These are phyloP conservation scores for Myxozyma vanderwaltii DNA, from an alignment of 805 yeast genomes.

Conservation along the genomic window DNA sequence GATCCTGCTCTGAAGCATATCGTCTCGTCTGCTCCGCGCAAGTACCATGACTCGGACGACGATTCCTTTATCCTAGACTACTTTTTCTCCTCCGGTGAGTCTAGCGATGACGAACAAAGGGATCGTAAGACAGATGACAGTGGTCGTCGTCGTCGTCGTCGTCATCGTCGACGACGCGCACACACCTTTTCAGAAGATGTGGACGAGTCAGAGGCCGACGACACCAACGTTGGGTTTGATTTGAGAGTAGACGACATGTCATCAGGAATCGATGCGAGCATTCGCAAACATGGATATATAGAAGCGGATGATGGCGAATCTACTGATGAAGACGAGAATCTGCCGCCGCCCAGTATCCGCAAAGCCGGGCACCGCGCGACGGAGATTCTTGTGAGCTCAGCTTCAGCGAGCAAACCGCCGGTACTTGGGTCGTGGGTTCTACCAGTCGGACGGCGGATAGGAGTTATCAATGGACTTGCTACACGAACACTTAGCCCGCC, in stretches of 20 bases:
- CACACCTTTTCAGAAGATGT: conserved; percentile 23
- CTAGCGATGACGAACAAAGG: conserved; percentile 36
- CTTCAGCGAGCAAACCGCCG: conserved; percentile 88
- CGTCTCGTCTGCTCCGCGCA: conserved; percentile 37
- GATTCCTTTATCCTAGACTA: conserved; percentile 76
- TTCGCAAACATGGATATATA: conserved; percentile 41
- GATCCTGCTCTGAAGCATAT: conserved; percentile 36
- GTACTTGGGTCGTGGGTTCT: conserved; percentile 90
- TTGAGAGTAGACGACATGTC: conserved; percentile 41
- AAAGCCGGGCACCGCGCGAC: conserved; percentile 79
- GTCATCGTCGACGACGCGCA: conserved; percentile 18
- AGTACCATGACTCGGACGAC: conserved; percentile 48
- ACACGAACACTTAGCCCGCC: conserved; percentile 76
- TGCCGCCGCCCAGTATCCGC: conserved; percentile 69
- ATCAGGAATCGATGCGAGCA: conserved; percentile 39
- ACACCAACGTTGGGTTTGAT: conserved; percentile 19
- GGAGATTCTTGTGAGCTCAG: conserved; percentile 79
- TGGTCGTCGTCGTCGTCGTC: conserved; percentile 11
- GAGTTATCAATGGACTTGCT: conserved; percentile 91
- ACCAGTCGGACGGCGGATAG: conserved; percentile 73
- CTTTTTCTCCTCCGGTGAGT: conserved; percentile 55
- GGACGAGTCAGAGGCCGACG: conserved; percentile 35
- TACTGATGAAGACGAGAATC: conserved; percentile 86
- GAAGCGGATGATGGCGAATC: conserved; percentile 69
- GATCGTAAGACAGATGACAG: conserved; percentile 18